A percentile compares a stretch with the other conserved stretches of the same genome.
Evolutionary conservation across 169 alveolate species (phyloP).

Genomic region (Cytauxzoon felis): DNA sequence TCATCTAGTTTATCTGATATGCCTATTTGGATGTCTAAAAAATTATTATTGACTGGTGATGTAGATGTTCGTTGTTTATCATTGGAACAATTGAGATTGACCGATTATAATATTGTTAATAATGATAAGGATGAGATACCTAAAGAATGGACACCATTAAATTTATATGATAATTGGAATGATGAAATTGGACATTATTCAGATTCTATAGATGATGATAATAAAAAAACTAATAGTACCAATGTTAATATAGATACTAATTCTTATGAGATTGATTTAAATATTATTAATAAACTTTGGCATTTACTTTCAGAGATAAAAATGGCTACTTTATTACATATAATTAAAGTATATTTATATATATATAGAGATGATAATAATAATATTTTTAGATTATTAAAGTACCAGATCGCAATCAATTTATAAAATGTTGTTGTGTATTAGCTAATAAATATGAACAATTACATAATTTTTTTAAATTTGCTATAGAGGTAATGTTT

Average conservation of each 20-base stretch:
- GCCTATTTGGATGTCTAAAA: slow-evolving; percentile 57
- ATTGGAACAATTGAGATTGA: slow-evolving; percentile 8
- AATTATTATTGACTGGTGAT: slow-evolving; percentile 43
- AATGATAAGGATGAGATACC: neutral
- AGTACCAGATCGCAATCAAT: slow-evolving; percentile 34
- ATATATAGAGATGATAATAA: neutral
- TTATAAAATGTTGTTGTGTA: slow-evolving; percentile 16
- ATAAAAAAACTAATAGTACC: no score
- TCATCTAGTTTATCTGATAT: slow-evolving; percentile 1
- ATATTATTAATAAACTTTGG: slow-evolving; percentile 31
- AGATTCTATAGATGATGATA: neutral
- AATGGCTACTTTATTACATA: slow-evolving; percentile 53
- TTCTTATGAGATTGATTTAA: neutral
- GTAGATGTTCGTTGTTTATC: slow-evolving; percentile 20
- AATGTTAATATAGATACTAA: no score
- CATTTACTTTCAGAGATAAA: slow-evolving; percentile 36
- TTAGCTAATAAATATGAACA: slow-evolving; percentile 58
- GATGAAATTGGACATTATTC: slow-evolving; percentile 15
- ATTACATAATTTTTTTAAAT: slow-evolving; percentile 26
- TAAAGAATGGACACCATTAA: slow-evolving; percentile 37
- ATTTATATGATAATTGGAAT: slow-evolving; percentile 10
- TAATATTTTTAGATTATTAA: slow-evolving; percentile 23
- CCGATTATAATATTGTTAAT: neutral
- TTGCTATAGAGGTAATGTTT: slow-evolving; percentile 35
- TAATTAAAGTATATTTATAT: slow-evolving; percentile 12